Base-by-base conservation (phyloP, 495 filamentous ascomycete genomes). In the Xylaria grammica region DNA sequence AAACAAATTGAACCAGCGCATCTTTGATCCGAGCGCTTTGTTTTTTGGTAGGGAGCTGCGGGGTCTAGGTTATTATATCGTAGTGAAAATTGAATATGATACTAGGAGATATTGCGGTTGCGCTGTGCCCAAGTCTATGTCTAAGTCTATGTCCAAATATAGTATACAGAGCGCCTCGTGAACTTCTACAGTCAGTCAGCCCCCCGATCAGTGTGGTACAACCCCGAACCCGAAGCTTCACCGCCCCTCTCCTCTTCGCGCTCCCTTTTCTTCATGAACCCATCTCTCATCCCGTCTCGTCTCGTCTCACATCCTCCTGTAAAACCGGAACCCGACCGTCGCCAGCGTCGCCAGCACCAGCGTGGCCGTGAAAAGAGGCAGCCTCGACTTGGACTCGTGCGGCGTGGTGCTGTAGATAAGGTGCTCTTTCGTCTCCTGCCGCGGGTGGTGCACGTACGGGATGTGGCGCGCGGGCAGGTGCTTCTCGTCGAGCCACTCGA, bases 401-500 rank as follows among this genome's bases (percentile, higher is more conserved):
- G 42, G 1, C 3, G 22, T 15, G 15, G 3, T 0, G 9, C n/a
- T 36, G 20, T 52, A 40, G 17, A 22, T 32, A 1, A 32, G 3
- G 10, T 34, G 9, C 48, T 40, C 29, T 22, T 29, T 62, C 32
- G 22, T 44, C 46, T 17, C 30, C 27, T 1, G 9, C 13, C 5
- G n/a, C 2, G 46, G 46, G 22, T 52, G 59, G 24, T 52, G 36
- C 36, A 38, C 26, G 15, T 61, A 61, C 29, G 59, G 59, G 20
- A 29, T 22, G 5, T 20, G 36, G 7, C 59, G 15, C 3, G 32
- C 59, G 6, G 46, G 59, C 46, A 62, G 11, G 15, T 20, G 22
- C 29, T 38, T 68, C 57, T 72, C 70, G 11, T 70, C 57, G 6
- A 70, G 30, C 68, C 70, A 72, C 13, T 72, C 67, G 2, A 72